Conservation (phyloP, 306 rosid species). For the Malus orientalis region DNA sequence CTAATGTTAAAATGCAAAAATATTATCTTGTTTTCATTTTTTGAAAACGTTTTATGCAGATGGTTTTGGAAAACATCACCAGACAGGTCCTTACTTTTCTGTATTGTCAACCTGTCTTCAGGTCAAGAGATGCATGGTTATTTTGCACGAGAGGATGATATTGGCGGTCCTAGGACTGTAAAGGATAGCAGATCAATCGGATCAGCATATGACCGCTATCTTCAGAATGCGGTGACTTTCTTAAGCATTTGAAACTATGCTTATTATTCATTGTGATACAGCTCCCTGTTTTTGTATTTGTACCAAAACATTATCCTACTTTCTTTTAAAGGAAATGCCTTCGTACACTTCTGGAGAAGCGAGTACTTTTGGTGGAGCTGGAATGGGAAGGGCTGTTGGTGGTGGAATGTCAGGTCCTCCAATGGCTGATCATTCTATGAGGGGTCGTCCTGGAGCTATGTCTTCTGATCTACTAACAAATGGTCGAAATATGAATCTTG, state of each 20-base stretch:
- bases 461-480: conserved; percentile 55
- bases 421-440: conserved; percentile 44
- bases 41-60: not conserved
- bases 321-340: conserved; percentile 54
- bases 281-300: conserved; percentile 8
- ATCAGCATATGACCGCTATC: conserved; percentile 89
- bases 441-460: conserved; percentile 44
- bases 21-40: not conserved
- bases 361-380: conserved; percentile 45
- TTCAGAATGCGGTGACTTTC: conserved; percentile 66
- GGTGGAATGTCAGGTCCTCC: conserved; percentile 45
- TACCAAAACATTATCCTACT: conserved; percentile 23
- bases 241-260: conserved; percentile 11
- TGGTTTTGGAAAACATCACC: not conserved
- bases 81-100: not conserved
- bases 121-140: conserved; percentile 66
- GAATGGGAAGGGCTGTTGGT: conserved; percentile 45
- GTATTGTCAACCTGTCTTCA: conserved; percentile 23
- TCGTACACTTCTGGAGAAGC: conserved; percentile 63
- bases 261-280: not conserved
- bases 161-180: conserved; percentile 33
- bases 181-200: conserved; percentile 63
- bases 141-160: conserved; percentile 52
- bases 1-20: not conserved
- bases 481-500: conserved; percentile 44